Conservation (phyloP, 2,329 filamentous ascomycete species). For the Cladosporium sp. region DNA sequence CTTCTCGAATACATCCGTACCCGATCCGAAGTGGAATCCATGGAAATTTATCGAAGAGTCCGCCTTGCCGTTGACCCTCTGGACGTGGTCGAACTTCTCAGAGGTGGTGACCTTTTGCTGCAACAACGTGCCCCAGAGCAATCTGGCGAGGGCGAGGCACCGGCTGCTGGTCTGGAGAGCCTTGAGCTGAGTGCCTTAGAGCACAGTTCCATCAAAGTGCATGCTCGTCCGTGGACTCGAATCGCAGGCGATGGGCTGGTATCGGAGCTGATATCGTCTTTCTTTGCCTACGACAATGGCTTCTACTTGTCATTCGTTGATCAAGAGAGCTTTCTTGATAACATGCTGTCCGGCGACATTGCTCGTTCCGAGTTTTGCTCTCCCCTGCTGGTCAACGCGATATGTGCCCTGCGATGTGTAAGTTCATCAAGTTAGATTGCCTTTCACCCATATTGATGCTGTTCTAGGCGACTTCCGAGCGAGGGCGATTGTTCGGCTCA, state of each 20-base stretch:
- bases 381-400: slow-evolving; percentile 39
- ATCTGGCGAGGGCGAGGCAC: slow-evolving; percentile 2
- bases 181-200: slow-evolving; percentile 13
- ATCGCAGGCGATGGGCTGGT: slow-evolving; percentile 14
- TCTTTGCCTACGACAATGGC: slow-evolving; percentile 17
- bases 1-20: slow-evolving; percentile 11
- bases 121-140: slow-evolving; percentile 1
- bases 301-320: slow-evolving; percentile 17
- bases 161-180: slow-evolving; percentile 8
- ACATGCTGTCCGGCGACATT: slow-evolving; percentile 8
- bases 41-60: slow-evolving; percentile 16
- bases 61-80: slow-evolving; percentile 11
- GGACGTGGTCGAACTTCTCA: slow-evolving; percentile 9
- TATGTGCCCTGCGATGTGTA: slow-evolving; percentile 23
- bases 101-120: slow-evolving; percentile 7
- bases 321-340: slow-evolving; percentile 15
- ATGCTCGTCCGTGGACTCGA: slow-evolving; percentile 11
- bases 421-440: neutral
- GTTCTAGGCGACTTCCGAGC: slow-evolving; percentile 9
- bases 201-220: slow-evolving; percentile 15
- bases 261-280: slow-evolving; percentile 13
- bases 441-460: neutral
- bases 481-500: slow-evolving; percentile 14
- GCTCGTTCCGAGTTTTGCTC: slow-evolving; percentile 24
- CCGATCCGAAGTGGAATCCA: slow-evolving; percentile 16